A percentile compares a stretch with the other conserved stretches of the same genome.
These are phyloP conservation scores for Gentiana dahurica DNA, from an alignment of 257 asterid species.

Conservation along the genomic window DNA sequence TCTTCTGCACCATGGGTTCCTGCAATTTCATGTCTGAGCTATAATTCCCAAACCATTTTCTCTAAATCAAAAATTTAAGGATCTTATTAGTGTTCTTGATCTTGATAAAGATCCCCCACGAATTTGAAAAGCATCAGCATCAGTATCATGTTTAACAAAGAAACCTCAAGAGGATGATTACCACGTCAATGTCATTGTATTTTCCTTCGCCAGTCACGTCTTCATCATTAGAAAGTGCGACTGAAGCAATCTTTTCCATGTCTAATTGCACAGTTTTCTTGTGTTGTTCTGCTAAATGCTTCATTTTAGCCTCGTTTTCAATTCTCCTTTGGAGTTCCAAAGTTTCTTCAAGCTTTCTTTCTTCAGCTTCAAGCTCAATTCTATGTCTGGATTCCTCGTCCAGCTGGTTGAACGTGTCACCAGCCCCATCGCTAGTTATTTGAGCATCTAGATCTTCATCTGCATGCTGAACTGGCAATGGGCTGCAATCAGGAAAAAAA, in stretches of 20 bases:
- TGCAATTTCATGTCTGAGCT: slow-evolving; percentile 14
- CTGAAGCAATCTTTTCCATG: slow-evolving; percentile 28
- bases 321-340: slow-evolving; percentile 88
- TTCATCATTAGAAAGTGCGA: slow-evolving; percentile 19
- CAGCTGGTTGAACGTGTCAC: slow-evolving; percentile 36
- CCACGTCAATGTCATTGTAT: slow-evolving; percentile 29
- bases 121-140: not conserved
- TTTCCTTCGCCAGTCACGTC: slow-evolving; percentile 26
- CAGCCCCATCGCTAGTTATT: slow-evolving; percentile 27
- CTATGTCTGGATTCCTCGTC: slow-evolving; percentile 64
- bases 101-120: not conserved
- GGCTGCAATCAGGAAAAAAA: slow-evolving; percentile 42
- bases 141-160: slow-evolving; percentile 1
- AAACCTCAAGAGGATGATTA: slow-evolving; percentile 11
- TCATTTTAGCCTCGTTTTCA: slow-evolving; percentile 91
- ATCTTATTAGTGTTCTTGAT: too few relatives aligned
- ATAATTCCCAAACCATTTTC: slow-evolving; percentile 1
- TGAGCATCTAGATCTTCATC: slow-evolving; percentile 33
- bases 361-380: slow-evolving; percentile 95
- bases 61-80: not conserved
- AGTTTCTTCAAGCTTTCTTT: slow-evolving; percentile 96
- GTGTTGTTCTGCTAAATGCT: slow-evolving; percentile 76
- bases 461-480: slow-evolving; percentile 34
- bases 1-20: slow-evolving; percentile 36
- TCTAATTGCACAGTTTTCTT: slow-evolving; percentile 22